A percentile compares a stretch with the other conserved stretches of the same genome.
phyloP scores from a whole-genome alignment of 2,329 filamentous ascomycete genomes.

The Phaeosphaeriaceae sp. region DNA sequence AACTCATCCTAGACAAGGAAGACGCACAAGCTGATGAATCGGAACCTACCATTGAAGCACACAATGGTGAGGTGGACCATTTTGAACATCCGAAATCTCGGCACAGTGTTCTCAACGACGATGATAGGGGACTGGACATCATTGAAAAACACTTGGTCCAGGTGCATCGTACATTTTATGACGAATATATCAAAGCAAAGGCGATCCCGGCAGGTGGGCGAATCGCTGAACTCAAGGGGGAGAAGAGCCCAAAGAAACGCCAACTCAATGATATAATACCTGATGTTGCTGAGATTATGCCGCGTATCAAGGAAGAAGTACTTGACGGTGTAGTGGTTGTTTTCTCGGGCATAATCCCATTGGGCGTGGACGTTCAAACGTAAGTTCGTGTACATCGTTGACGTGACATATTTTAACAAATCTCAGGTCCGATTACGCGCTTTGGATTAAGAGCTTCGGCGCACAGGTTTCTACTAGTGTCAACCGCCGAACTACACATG shows the following conservation, averaged over 20 bases:
- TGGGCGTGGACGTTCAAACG: conserved; percentile 76
- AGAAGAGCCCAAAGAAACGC: conserved; percentile 57
- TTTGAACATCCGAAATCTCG: conserved; percentile 54
- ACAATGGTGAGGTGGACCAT: conserved; percentile 47
- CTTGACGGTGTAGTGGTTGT: conserved; percentile 80
- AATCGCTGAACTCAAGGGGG: conserved; percentile 58
- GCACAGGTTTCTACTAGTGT: conserved; percentile 70
- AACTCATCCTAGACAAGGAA: conserved; percentile 87
- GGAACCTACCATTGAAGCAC: conserved; percentile 48
- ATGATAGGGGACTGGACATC: conserved; percentile 80
- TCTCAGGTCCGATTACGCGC: conserved; percentile 75
- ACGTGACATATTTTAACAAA: conserved; percentile 21
- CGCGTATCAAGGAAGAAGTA: conserved; percentile 76
- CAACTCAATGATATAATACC: conserved; percentile 67
- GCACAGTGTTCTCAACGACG: conserved; percentile 84
- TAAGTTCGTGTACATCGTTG: conserved; percentile 32
- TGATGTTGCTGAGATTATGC: conserved; percentile 85
- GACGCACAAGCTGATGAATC: conserved; percentile 67
- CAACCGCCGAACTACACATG: conserved; percentile 65
- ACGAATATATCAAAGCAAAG: conserved; percentile 72
- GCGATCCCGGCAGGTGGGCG: conserved; percentile 52
- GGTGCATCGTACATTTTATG: conserved; percentile 82
- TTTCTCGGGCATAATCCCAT: conserved; percentile 86
- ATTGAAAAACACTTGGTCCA: conserved; percentile 77
- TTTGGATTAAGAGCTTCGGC: conserved; percentile 87